These are phyloP conservation scores for Lichtheimia ramosa DNA, from an alignment of 371 early-diverging fungal species.

Conservation along the genomic window DNA sequence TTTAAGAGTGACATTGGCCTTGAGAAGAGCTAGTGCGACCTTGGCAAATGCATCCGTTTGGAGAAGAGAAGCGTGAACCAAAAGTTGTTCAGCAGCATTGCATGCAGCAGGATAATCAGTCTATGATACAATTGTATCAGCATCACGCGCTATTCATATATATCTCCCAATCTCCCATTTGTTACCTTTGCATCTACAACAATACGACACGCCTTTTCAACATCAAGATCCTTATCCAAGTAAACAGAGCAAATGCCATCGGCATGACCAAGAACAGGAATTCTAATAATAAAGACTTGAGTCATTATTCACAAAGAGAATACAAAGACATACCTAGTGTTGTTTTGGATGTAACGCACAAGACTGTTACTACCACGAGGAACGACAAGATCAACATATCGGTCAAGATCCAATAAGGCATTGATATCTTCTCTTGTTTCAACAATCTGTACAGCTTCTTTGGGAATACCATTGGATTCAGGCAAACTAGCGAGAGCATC, in stretches of 20 bases:
- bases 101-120: conserved; percentile 96
- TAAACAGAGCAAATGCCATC: conserved; percentile 94
- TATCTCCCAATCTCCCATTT: neutral
- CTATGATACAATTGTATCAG: conserved; percentile 27
- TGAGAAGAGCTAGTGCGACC: conserved; percentile 57
- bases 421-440: conserved; percentile 86
- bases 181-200: conserved; percentile 88
- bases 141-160: neutral
- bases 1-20: conserved; percentile 63
- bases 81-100: conserved; percentile 89
- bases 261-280: conserved; percentile 98
- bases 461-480: conserved; percentile 56
- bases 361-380: conserved; percentile 92
- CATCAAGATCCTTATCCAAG: conserved; percentile 82
- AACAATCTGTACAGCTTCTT: conserved; percentile 85
- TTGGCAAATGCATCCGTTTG: conserved; percentile 40
- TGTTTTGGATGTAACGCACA: conserved; percentile 87
- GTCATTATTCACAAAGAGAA: neutral
- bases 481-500: conserved; percentile 71
- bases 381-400: conserved; percentile 93
- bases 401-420: conserved; percentile 81
- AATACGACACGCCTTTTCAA: conserved; percentile 70
- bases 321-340: conserved; percentile 66
- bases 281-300: conserved; percentile 47
- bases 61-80: conserved; percentile 73